Base-by-base conservation (phyloP, 2,329 filamentous ascomycete genomes). In the Lachnellula suecica region DNA sequence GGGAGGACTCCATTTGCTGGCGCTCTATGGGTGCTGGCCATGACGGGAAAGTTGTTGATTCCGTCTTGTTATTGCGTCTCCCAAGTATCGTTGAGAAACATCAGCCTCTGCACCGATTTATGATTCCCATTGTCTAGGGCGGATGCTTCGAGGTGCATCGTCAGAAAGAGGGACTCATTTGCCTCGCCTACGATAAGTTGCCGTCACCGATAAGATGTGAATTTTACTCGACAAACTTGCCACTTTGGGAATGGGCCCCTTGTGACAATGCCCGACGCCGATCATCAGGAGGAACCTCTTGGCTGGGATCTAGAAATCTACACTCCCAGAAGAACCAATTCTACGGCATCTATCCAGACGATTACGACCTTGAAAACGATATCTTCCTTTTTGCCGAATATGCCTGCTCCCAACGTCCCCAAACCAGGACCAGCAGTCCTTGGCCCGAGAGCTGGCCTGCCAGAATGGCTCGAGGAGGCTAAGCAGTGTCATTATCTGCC, bases 401-500 rank as follows among this genome's bases (percentile, higher is more conserved):
- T 54, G 49, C 22, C 57, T 23, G 52, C 51, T 19, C 53, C 63
- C 11, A 59, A 82, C 59, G 82, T 97, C 62, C 93, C 94, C 53
- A 89, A 93, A 75, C 93, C 93, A 52, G 93, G 93, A 48, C 92
- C 93, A 52, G 93, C 93, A 54, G 91, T 88, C 64, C 77, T 97
- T 60, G 85, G 84, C 58, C 84, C 88, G 52, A 89, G 90, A 70
- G 89, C 92, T 35, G 91, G 91, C 13, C 85, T 95, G 29, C 91
- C 97, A 70, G 92, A 97, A 75, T 99, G 94, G 94, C 81, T 99
- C 27, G 89, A 94, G 69, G 89, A 95, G 72, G 94, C 94, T 41
- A 97, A 96, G 74, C 89, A 94, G 72, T 97, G 94, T 76, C 94
- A 96, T 71, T 97, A 97, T 71, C 82, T 99, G 47, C 94, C 94